Conservation (phyloP, 1,284 basidiomycete genomes). For the Tilletia caries region DNA sequence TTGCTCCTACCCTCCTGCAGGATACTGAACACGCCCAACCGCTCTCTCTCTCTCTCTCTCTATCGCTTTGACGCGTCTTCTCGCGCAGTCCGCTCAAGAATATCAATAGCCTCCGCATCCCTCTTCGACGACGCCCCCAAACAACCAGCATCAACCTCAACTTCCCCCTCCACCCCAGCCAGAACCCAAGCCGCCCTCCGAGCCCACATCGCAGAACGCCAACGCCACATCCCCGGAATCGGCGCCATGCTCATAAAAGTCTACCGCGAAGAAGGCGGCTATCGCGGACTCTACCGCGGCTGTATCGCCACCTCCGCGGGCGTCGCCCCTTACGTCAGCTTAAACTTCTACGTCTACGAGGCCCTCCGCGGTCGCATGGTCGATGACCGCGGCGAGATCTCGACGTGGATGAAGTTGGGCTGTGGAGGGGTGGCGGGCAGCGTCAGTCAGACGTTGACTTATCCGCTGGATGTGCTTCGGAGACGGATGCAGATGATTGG, state of each 20-base stretch:
- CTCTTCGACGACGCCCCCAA: slow-evolving; percentile 37
- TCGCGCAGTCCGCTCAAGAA: slow-evolving; percentile 69
- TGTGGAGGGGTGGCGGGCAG: slow-evolving; percentile 61
- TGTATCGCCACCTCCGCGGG: slow-evolving; percentile 81
- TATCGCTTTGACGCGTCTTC: too few relatives aligned
- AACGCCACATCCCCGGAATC: slow-evolving; percentile 64
- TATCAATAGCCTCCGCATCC: slow-evolving; percentile 70
- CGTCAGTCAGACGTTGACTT: slow-evolving; percentile 88
- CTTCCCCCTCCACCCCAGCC: background rate
- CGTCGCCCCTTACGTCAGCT: slow-evolving; percentile 79
- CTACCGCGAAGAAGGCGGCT: slow-evolving; percentile 82
- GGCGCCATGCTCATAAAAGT: slow-evolving; percentile 84
- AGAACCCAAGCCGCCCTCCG: background rate
- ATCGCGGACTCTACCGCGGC: slow-evolving; percentile 81
- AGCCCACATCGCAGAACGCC: background rate
- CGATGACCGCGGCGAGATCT: slow-evolving; percentile 43
- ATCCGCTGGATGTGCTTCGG: slow-evolving; percentile 89
- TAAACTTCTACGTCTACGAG: slow-evolving; percentile 53
- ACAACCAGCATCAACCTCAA: background rate
- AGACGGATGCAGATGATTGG: slow-evolving; percentile 94
- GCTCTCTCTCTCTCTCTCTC: too few relatives aligned
- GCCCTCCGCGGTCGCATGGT: slow-evolving; percentile 29
- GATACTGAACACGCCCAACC: too few relatives aligned
- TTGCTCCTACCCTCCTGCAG: too few relatives aligned
- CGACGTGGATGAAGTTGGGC: slow-evolving; percentile 49